Evolutionary conservation across 257 asterid species (phyloP), one percentile per base, ranked within the genome.

Genomic region (Paraleonurus japonicus): DNA sequence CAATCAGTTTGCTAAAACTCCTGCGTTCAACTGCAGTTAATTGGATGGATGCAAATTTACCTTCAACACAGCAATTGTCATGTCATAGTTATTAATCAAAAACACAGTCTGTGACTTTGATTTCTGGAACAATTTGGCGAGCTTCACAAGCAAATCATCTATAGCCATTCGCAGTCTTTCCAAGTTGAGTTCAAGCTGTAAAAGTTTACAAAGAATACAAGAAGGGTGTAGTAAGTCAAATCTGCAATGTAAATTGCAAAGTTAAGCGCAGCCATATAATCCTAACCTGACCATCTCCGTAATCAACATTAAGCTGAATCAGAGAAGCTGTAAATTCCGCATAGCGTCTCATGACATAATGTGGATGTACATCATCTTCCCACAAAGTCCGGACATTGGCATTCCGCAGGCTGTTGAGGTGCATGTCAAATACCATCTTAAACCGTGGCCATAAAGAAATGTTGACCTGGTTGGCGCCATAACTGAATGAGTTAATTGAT

Each of bases 341-440:
- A 81, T 92, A 95, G 58, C 98, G 98, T 84, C 99, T 88, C 90
- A 92, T 89, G 79, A 95, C 98, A 79, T 92, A 95, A 86, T 95
- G 98, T 67, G 97, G 98, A 83, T 81, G 99, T 41, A 95, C 96
- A 82, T 95, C 98, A 87, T 92, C 97, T 82, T 95, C 98, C 99
- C 98, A 95, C 83, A 95, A 80, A 70, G 81, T 86, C 75, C 84
- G 83, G 69, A 95, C 75, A 84, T 81, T 87, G 76, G 97, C 99
- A 76, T 87, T 95, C 60, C 96, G 90, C 70, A 95, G 76, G 79
- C 99, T 95, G 82, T 80, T 84, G 85, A 95, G 90, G 72, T 95
- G 99, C 99, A 89, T 86, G 83, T 95, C 98, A 77, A 95, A 91
- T 39, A 92, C 99, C 93, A 95, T 86, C 90, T 95, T 95, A 87